These are phyloP conservation scores for Colletotrichum incanum DNA, from an alignment of 2,329 filamentous ascomycete species.

Conservation along the genomic window DNA sequence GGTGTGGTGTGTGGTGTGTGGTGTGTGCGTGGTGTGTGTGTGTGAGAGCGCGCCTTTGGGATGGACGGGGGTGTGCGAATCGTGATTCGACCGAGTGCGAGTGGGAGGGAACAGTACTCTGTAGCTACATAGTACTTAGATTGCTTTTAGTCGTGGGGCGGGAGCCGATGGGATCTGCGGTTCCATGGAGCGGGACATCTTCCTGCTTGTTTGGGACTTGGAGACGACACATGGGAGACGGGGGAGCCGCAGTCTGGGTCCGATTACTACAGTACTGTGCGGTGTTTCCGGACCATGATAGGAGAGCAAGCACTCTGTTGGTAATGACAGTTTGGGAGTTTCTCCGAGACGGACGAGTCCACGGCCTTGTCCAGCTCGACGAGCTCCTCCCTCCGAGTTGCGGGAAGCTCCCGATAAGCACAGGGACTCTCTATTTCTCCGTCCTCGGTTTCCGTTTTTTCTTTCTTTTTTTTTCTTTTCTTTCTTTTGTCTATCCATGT, in stretches of 20 bases:
- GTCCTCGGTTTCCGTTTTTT: background rate
- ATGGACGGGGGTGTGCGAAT: background rate
- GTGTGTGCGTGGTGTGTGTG: background rate
- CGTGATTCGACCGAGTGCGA: conserved; percentile 5
- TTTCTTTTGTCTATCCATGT: background rate
- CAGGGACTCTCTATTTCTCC: conserved; percentile 1
- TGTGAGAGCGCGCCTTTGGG: background rate
- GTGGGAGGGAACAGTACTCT: conserved; percentile 11
- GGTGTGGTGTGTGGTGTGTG: conserved; percentile 4
- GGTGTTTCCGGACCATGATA: background rate
- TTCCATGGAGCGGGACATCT: conserved; percentile 26
- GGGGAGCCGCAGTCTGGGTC: background rate
- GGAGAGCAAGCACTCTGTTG: background rate
- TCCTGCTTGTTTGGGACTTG: conserved; percentile 15
- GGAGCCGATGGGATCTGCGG: conserved; percentile 35
- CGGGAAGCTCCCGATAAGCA: background rate
- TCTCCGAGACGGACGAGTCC: background rate
- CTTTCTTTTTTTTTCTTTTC: too few relatives aligned
- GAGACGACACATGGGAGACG: conserved; percentile 2
- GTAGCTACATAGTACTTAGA: background rate
- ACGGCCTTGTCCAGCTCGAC: conserved; percentile 9
- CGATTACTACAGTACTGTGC: background rate
- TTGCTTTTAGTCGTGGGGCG: conserved; percentile 15
- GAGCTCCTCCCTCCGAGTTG: background rate
- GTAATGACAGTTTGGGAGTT: background rate